Evolutionary conservation across 2,329 filamentous ascomycete species (phyloP).

Genomic region (Fusarium compactum): DNA sequence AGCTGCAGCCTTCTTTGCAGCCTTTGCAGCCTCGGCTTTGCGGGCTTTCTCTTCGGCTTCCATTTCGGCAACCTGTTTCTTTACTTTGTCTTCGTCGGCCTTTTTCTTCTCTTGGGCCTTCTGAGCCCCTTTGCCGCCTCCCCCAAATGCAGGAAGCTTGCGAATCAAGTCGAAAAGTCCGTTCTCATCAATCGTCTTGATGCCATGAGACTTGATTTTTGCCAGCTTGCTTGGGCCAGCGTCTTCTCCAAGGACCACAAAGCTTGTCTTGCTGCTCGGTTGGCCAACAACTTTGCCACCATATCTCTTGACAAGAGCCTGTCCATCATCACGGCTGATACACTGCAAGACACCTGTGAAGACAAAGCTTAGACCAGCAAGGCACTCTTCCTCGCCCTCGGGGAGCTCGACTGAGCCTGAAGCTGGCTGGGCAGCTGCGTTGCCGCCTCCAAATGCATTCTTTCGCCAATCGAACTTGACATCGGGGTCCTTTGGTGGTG

Average conservation of each 20-base stretch:
- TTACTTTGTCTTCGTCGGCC: slow-evolving; percentile 85
- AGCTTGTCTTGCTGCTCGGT: slow-evolving; percentile 93
- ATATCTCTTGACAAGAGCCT: slow-evolving; percentile 89
- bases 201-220: slow-evolving; percentile 81
- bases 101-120: slow-evolving; percentile 87
- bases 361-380: slow-evolving; percentile 90
- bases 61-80: slow-evolving; percentile 84
- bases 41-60: slow-evolving; percentile 80
- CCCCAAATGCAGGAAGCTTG: slow-evolving; percentile 84
- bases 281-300: slow-evolving; percentile 89
- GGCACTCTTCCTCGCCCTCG: slow-evolving; percentile 86
- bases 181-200: slow-evolving; percentile 95
- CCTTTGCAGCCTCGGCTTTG: slow-evolving; percentile 64
- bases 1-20: slow-evolving; percentile 56
- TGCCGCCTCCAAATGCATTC: slow-evolving; percentile 67
- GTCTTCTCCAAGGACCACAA: slow-evolving; percentile 89
- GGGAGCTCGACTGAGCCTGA: slow-evolving; percentile 79
- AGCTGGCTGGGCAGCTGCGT: slow-evolving; percentile 70
- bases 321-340: slow-evolving; percentile 85
- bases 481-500: slow-evolving; percentile 77
- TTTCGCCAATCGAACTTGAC: slow-evolving; percentile 86
- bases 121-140: slow-evolving; percentile 87
- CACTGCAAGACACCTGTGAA: slow-evolving; percentile 90
- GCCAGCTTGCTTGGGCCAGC: slow-evolving; percentile 93
- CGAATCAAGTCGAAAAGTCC: slow-evolving; percentile 90